phyloP scores from a whole-genome alignment of 2,329 filamentous ascomycete genomes.

The Biscogniauxia mediterranea region DNA sequence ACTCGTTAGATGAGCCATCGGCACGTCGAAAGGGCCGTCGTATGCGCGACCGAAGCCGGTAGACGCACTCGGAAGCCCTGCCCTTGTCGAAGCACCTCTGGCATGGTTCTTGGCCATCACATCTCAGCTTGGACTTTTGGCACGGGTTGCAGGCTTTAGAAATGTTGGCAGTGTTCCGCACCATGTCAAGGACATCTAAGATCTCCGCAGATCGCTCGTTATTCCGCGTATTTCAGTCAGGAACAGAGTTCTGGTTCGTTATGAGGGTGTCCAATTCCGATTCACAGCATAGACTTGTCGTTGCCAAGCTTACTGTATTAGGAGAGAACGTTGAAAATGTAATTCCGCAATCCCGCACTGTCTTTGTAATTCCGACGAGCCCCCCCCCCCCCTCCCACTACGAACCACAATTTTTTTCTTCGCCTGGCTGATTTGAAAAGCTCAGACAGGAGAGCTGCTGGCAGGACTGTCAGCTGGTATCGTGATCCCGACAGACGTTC shows the following conservation, averaged over 20 bases:
- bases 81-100: constrained; percentile 5
- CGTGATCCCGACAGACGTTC: neutral
- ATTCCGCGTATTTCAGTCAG: neutral
- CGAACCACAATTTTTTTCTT: neutral
- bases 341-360: neutral
- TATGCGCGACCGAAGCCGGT: constrained; percentile 6
- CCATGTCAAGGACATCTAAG: neutral
- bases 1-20: neutral
- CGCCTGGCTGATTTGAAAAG: neutral
- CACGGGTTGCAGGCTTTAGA: constrained; percentile 10
- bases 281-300: neutral
- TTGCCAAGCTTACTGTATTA: neutral
- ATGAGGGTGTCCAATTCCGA: neutral
- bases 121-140: constrained; percentile 10
- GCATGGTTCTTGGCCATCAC: constrained; percentile 8
- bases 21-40: constrained; percentile 2
- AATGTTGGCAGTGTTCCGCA: constrained; percentile 3
- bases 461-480: neutral
- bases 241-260: neutral
- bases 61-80: constrained; percentile 5
- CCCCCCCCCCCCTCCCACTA: neutral
- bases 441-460: neutral
- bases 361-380: neutral
- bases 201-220: neutral
- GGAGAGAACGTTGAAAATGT: neutral